Base-by-base conservation (phyloP, 1,284 basidiomycete species). In the Cerrena zonata region DNA sequence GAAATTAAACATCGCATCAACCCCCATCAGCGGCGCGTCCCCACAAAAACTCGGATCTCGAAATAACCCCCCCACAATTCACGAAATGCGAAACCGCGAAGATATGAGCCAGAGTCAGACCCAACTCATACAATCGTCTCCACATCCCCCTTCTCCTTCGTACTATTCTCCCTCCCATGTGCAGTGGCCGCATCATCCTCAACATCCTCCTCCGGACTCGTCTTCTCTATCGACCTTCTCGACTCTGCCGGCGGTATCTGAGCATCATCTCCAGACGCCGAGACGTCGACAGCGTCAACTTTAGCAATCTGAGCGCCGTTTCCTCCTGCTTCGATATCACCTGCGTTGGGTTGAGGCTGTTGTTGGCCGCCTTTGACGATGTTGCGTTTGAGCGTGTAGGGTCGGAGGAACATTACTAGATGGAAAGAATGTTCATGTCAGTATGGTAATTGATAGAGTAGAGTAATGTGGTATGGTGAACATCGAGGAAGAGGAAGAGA, bases 351-450 rank as follows among this genome's bases (percentile, higher is more conserved):
- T 7, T 59, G 55, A 0, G 47, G 52, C 26, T 59, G 61, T 23
- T 56, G 55, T 23, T 62, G 58, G 26, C 64, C 72, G n/a, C 67
- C 63, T 25, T 67, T 73, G 24, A 84, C 70, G 11, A 76, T 67
- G 19, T 69, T 73, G n/a, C 83, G 76, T 53, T 80, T 69, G 18
- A 89, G 71, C n/a, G 81, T 76, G 64, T 89, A 89, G 39, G 68
- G 68, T 39, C 78, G 73, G 27, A 88, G 51, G 61, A 85, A 81
- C 3, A 87, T 61, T 2, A 71, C 67, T 71, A 49, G 5, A 43
- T 7, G 25, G 24, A 22, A 23, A 43, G 5, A 23, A 7, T 10
- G 22, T 26, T 26, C n/a, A 23, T 43, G 41, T 43, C 5, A 43
- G 41, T 15, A 50, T 30, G 13, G 7, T 19, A 27, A 3, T 19